Conservation (phyloP, 805 yeast genomes). For the Komagataella phaffii region DNA sequence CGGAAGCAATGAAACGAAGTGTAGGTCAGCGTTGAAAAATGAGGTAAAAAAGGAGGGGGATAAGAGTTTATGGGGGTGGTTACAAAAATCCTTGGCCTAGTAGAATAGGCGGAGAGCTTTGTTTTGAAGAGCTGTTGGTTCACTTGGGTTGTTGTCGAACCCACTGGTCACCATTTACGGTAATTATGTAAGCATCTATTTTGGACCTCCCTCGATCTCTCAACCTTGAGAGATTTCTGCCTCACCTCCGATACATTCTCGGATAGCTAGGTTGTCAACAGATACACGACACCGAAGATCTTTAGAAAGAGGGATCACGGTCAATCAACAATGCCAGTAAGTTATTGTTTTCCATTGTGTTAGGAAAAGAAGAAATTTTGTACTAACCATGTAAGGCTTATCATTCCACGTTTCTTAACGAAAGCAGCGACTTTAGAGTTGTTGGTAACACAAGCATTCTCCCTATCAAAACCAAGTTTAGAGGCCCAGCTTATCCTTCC, state of each 20-base stretch:
- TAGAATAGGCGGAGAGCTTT: neutral
- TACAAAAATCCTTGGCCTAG: too few species aligned
- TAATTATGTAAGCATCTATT: neutral
- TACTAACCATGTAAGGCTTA: slow-evolving; percentile 32
- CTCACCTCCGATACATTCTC: neutral
- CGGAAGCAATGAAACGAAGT: neutral
- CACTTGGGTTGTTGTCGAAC: too few species aligned
- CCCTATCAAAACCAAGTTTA: slow-evolving; percentile 70
- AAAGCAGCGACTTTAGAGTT: slow-evolving; percentile 40
- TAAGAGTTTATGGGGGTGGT: neutral
- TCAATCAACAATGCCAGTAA: neutral
- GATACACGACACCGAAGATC: neutral
- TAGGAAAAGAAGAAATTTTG: slow-evolving; percentile 1
- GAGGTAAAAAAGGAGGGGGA: neutral
- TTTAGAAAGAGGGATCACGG: neutral
- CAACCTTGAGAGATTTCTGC: neutral
- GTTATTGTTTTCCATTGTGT: neutral
- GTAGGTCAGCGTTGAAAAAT: neutral
- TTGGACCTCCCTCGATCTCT: neutral
- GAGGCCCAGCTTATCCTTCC: slow-evolving; percentile 86
- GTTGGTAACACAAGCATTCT: slow-evolving; percentile 75
- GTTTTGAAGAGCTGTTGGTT: too few species aligned
- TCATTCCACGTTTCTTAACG: slow-evolving; percentile 66
- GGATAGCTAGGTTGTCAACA: neutral
- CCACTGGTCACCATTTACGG: neutral